Conservation (phyloP, 768 basidiomycete species). For the Sporobolomyces phaffii region DNA sequence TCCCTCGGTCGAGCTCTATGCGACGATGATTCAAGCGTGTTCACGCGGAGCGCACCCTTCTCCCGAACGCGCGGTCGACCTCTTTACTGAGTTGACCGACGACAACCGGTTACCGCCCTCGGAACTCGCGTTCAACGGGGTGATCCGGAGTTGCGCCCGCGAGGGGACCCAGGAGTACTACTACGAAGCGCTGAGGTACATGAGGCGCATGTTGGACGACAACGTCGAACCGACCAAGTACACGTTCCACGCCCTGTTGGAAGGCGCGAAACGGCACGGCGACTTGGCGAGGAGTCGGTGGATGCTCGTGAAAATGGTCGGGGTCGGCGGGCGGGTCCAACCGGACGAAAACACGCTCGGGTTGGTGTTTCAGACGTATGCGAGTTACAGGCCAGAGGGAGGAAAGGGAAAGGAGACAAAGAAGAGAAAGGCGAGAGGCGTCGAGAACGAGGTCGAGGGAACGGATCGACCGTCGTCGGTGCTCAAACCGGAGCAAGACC, state of each 20-base stretch:
- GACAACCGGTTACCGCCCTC: constrained; percentile 52
- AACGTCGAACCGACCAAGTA: constrained; percentile 55
- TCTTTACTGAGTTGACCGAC: constrained; percentile 80
- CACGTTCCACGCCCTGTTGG: constrained; percentile 77
- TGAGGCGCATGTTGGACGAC: constrained; percentile 75
- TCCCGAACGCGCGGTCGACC: constrained; percentile 83
- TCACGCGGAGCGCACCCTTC: constrained; percentile 59
- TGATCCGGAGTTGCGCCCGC: constrained; percentile 72
- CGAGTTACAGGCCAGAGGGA: constrained; percentile 22
- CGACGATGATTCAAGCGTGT: constrained; percentile 81
- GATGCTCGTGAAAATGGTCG: constrained; percentile 80
- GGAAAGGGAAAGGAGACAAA: not conserved
- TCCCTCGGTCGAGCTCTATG: constrained; percentile 67
- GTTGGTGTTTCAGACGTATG: constrained; percentile 37
- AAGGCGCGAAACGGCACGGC: constrained; percentile 79
- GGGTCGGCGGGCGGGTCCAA: constrained; percentile 32
- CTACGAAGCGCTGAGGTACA: constrained; percentile 74
- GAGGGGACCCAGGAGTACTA: constrained; percentile 46
- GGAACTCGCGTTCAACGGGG: constrained; percentile 66
- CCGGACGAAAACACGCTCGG: constrained; percentile 29
- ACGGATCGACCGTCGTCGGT: not conserved
- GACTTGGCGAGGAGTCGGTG: constrained; percentile 77
- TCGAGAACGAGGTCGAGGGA: not conserved
- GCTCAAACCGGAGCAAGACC: constrained; percentile 15
- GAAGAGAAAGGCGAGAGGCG: too few relatives aligned